Conservation (phyloP, 2,329 filamentous ascomycete species). For the Eutypa lata region DNA sequence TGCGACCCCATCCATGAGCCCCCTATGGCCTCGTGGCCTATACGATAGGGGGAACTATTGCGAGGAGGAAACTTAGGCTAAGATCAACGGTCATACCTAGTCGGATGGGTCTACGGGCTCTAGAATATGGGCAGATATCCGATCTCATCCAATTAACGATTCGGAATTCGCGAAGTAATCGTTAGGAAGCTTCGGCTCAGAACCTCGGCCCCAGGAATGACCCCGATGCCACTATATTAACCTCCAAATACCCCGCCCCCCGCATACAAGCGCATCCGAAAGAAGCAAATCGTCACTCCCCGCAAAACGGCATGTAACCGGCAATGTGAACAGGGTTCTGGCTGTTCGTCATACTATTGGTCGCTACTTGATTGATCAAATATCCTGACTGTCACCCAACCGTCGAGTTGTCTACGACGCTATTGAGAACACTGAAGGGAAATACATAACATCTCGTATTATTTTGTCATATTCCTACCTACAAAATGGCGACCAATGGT, state of each 20-base stretch:
- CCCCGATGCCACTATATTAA: not conserved
- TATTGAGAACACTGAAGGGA: not conserved
- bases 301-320: not conserved
- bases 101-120: not conserved
- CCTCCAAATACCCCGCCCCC: not conserved
- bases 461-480: no score
- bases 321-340: no score
- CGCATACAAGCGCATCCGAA: not conserved
- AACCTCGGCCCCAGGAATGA: not conserved
- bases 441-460: no score
- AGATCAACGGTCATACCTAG: not conserved
- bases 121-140: not conserved
- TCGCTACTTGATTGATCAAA: not conserved
- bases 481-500: slow-evolving; percentile 16
- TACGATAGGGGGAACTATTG: not conserved
- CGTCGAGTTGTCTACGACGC: not conserved
- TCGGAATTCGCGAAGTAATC: no score
- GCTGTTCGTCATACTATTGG: not conserved
- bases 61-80: not conserved
- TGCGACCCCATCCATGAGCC: not conserved
- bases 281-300: not conserved
- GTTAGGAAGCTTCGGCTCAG: not conserved
- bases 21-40: not conserved
- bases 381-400: not conserved
- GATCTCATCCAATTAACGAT: no score